Evolutionary conservation across 2,329 filamentous ascomycete genomes (phyloP).

Genomic region (Hypoxylon sp.): DNA sequence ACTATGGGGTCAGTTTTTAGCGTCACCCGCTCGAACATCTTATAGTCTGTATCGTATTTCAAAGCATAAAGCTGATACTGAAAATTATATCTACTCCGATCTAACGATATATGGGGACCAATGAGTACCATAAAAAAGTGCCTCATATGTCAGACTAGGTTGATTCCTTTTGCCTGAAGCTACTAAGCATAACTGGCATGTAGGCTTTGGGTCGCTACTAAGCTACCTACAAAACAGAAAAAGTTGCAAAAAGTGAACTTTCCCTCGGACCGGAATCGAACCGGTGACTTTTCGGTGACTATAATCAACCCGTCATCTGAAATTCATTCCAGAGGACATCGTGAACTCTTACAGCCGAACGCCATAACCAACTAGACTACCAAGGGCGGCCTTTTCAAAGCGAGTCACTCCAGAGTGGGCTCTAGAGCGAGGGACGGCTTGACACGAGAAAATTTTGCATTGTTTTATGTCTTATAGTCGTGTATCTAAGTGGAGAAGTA

Average conservation of each 20-base stretch:
- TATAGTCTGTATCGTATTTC: too few relatives aligned
- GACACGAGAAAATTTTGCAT: background rate
- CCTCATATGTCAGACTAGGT: background rate
- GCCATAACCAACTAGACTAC: slow-evolving; percentile 43
- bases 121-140: background rate
- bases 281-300: slow-evolving; percentile 43
- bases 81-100: background rate
- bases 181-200: background rate
- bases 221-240: background rate
- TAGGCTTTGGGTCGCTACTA: background rate
- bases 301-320: slow-evolving; percentile 2
- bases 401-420: background rate
- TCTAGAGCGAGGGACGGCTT: background rate
- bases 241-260: slow-evolving; percentile 15
- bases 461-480: background rate
- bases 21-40: too few relatives aligned
- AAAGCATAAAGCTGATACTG: too few relatives aligned
- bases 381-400: slow-evolving; percentile 20
- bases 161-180: background rate
- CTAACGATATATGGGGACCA: background rate
- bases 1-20: too few relatives aligned
- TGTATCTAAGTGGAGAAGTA: background rate
- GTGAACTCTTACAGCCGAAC: slow-evolving; percentile 39
- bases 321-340: background rate
- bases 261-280: slow-evolving; percentile 43